phyloP scores from a whole-genome alignment of 345 rosid species.

The Brassica napus region DNA sequence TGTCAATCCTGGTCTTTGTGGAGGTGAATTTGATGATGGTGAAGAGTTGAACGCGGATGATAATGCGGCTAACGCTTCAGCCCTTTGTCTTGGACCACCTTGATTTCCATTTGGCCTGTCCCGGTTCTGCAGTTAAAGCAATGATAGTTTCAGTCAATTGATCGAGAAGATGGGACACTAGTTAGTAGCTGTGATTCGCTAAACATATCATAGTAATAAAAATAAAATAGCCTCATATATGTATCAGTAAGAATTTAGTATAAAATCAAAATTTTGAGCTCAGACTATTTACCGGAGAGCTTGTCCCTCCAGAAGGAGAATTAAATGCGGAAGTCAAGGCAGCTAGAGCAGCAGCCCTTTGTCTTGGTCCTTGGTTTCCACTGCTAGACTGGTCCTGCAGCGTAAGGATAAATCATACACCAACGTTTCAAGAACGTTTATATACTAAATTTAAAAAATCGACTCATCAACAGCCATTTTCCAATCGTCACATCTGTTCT shows the following conservation, averaged over 20 bases:
- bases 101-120: conserved; percentile 66
- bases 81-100: conserved; percentile 77
- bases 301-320: conserved; percentile 58
- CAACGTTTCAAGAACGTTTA: neutral
- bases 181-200: neutral
- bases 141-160: conserved; percentile 14
- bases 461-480: neutral
- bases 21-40: conserved; percentile 49
- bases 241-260: conserved; percentile 1
- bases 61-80: conserved; percentile 84
- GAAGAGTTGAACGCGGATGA: conserved; percentile 72
- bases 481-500: conserved; percentile 5
- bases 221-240: neutral
- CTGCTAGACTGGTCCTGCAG: conserved; percentile 45
- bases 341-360: conserved; percentile 96
- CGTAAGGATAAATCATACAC: neutral
- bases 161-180: conserved; percentile 9
- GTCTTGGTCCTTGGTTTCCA: conserved; percentile 85
- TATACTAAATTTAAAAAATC: neutral
- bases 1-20: conserved; percentile 45
- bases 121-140: conserved; percentile 41
- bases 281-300: conserved; percentile 51
- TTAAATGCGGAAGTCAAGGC: conserved; percentile 89
- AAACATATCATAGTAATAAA: neutral
- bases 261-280: neutral